Conservation (phyloP, 495 filamentous ascomycete genomes). For the Talaromyces ruber region DNA sequence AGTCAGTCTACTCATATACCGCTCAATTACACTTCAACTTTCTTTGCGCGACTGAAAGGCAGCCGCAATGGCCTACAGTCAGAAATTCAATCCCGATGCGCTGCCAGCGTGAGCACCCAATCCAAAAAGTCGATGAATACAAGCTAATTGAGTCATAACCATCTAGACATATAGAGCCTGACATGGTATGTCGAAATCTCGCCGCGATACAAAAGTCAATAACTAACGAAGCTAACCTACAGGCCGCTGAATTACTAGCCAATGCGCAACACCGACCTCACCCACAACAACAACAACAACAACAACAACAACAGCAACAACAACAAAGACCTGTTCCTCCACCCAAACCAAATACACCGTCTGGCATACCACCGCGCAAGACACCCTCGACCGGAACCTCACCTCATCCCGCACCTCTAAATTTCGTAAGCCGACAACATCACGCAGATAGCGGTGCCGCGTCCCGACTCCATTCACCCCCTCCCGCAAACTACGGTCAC, state of each 20-base stretch:
- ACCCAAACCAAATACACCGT: slow-evolving; percentile 17
- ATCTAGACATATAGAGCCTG: slow-evolving; percentile 52
- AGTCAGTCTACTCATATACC: neutral
- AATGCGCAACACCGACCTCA: slow-evolving; percentile 1
- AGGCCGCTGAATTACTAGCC: slow-evolving; percentile 3
- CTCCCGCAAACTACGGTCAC: slow-evolving; percentile 52
- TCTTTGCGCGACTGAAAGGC: neutral
- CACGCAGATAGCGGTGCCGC: slow-evolving; percentile 23
- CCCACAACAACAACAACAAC: slow-evolving; percentile 18
- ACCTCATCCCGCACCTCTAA: slow-evolving; percentile 22
- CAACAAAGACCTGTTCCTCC: slow-evolving; percentile 21
- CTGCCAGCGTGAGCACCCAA: slow-evolving; percentile 71
- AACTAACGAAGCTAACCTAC: neutral
- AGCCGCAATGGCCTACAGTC: slow-evolving; percentile 81
- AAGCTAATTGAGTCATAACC: neutral
- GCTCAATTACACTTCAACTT: neutral
- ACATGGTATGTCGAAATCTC: slow-evolving; percentile 52
- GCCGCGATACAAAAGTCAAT: slow-evolving; percentile 1
- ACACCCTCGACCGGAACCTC: slow-evolving; percentile 21
- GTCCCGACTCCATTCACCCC: slow-evolving; percentile 43
- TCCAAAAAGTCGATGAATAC: neutral
- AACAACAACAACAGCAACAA: slow-evolving; percentile 20
- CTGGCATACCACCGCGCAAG: slow-evolving; percentile 20
- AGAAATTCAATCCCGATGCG: slow-evolving; percentile 89
- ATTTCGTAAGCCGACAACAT: slow-evolving; percentile 19